Percentiles rank a stretch among this genome's conserved stretches.
Conservation (phyloP, 139 green algal genomes). For the Pseudopediastrum boryanum region DNA sequence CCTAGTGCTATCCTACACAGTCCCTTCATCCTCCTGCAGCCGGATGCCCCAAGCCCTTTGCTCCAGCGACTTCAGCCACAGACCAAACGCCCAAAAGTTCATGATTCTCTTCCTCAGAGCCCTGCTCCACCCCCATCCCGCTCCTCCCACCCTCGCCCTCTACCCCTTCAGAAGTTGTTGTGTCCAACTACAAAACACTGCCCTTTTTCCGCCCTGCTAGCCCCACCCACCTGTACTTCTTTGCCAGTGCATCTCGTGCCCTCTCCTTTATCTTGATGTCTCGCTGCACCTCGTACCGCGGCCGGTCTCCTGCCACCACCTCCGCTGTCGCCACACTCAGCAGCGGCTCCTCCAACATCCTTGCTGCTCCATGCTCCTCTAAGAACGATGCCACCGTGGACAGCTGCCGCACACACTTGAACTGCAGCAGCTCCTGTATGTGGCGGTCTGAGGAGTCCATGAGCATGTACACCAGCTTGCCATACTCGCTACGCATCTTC, state of each 20-base stretch:
- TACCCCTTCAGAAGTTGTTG: too few species aligned
- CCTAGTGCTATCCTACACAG: too few species aligned
- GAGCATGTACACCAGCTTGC: conserved; percentile 81
- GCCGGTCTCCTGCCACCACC: conserved; percentile 68
- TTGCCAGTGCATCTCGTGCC: conserved; percentile 74
- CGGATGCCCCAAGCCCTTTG: too few species aligned
- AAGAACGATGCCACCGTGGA: conserved; percentile 82
- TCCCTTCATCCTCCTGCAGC: too few species aligned
- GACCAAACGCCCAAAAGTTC: too few species aligned
- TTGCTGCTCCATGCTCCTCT: conserved; percentile 56
- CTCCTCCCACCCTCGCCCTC: too few species aligned
- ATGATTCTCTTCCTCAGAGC: too few species aligned
- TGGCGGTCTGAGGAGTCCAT: conserved; percentile 18
- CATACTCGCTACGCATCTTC: conserved; percentile 93
- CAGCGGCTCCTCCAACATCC: conserved; percentile 76
- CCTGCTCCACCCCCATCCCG: too few species aligned
- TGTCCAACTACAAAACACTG: too few species aligned
- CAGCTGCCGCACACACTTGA: conserved; percentile 73
- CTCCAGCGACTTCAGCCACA: too few species aligned
- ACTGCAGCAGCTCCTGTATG: conserved; percentile 84
- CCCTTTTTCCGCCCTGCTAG: too few species aligned
- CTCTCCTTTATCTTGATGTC: conserved; percentile 91
- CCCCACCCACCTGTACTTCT: conserved; percentile 58
- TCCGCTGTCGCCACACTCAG: conserved; percentile 82
- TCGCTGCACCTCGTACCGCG: conserved; percentile 69